Base-by-base conservation (phyloP, 495 filamentous ascomycete genomes). In the Annulohypoxylon stygium region DNA sequence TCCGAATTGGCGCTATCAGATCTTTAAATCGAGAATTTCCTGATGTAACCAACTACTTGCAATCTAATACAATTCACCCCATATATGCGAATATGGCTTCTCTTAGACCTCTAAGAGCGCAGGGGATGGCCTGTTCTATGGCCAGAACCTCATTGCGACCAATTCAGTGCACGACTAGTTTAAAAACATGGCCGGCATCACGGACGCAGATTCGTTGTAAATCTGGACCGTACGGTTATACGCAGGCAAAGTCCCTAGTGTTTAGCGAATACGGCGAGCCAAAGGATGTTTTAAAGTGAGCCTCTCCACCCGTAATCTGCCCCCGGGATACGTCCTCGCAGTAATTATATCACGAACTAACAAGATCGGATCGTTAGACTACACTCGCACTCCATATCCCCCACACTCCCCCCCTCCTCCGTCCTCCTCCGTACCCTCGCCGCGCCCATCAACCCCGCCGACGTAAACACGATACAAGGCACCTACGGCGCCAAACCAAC, bases 391-490 rank as follows among this genome's bases (percentile, higher is more conserved):
- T 94, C 93, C 61, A 92, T 96, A 80, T 90, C 92, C 0, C 90
- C 93, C 7, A 84, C 88, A 33, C 85, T 98, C 69, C 92, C 97
- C 71, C 85, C 91, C 61, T 88, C 90, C 25, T 90, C 93, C 61
- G 88, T 85, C 26, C 82, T 89, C 65, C 75, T 88, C 26, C 86
- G 86, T 71, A 76, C 97, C 71, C 92, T 98, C 75, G 91, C 94
- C 53, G 89, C 93, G 0, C 94, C 96, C 54, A 91, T 98, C 76
- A 99, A 99, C 87, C 96, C 96, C 25, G 94, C 96, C 67, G 96
- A 99, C 85, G 92, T 99, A 71, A 99, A 98, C 85, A 87, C 84
- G 47, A 84, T 98, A 79, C 95, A 99, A 83, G 96, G 97, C 57
- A 92, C 95, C n/a, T 99, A 99, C 85, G 94, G 94, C 69, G 88